Base-by-base conservation (phyloP, 306 rosid species). In the Fagus crenata region DNA sequence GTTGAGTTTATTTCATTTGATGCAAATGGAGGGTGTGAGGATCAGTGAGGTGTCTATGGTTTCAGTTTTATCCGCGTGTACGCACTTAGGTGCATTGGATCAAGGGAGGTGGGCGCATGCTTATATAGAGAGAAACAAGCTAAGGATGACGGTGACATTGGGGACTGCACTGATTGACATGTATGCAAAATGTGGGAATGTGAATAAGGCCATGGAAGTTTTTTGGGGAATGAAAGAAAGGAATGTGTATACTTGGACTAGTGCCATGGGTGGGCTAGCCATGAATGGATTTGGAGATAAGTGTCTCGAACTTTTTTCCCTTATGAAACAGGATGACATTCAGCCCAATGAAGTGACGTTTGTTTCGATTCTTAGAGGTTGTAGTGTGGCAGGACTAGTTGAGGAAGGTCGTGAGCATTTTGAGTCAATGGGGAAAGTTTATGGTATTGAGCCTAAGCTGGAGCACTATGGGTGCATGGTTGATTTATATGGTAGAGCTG, bases 381-480 rank as follows among this genome's bases (percentile, higher is more conserved):
- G 96, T 60, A 81, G 80, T 53, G 88, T 86, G 74, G 92, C 82
- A 31, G 96, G 93, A 74, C 22, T 89, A 37, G 92, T 89, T 32
- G 81, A 83, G 49, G 87, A 89, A 82, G 93, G 93, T 9, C 40
- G 49, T 33, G 69, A 55, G 7, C 88, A 84, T 80, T 89, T 91
- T 18, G 76, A 86, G 5, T 81, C 87, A 2, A 91, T 91, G 93
- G 76, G 58, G 74, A 59, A n/a, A 53, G 53, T 75, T 4, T 83
- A 76, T 77, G 88, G 81, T 41, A 83, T 89, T 56, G 88, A 87
- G 35, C 93, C 92, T 56, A 68, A 74, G 53, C 82, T 83, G 3
- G 88, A 91, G 84, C 92, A 91, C 32, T 86, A 84, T 53, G 93
- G 96, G 6, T 87, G 89, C 70, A 73, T 91, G 84, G 89, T 91